Base-by-base conservation (phyloP, 2,329 filamentous ascomycete species). In the Cercospora beticola region DNA sequence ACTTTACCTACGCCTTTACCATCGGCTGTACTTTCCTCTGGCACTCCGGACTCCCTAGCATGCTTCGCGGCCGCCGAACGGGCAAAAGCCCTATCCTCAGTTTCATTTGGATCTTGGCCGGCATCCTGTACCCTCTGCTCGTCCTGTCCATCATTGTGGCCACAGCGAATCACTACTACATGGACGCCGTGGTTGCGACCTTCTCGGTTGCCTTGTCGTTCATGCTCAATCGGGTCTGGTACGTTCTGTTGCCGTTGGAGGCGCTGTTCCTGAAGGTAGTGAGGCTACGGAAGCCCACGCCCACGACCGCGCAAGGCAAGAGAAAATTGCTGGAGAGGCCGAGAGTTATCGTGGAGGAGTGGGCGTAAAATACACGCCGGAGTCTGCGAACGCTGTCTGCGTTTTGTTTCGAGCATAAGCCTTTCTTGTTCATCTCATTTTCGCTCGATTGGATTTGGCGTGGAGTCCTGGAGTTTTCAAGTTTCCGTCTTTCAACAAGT, bases 81-180 rank as follows among this genome's bases (percentile, higher is more conserved):
- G 64, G 68, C 31, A 67, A 68, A 36, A 68, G 65, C 52, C 72
- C 65, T 18, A 59, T 73, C 12, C 58, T 67, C 61, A 68, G 65
- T 33, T 70, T 74, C 26, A 33, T 81, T 40, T 82, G 84, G 67
- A 80, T 83, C 31, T 75, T 82, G 0, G 76, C 78, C 1, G 79
- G 77, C 14, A 82, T 84, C 56, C 74, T 80, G 0, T 84, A 83
- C 67, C 81, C 80, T 4, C 76, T 79, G 0, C 78, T 85, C 28
- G 82, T 83, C 67, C 79, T 79, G 8, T 76, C 79, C 5, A 83
- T 85, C 30, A 89, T 89, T 68, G 84, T 89, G 30, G 84, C 87
- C 16, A 89, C 87, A 0, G 87, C 87, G 36, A 89, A 89, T 73
- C 87, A 87, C 74, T 90, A 87, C 76, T 86, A 83, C 79, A 79